These are phyloP conservation scores for Mycena polygramma DNA, from an alignment of 768 basidiomycete genomes.

Conservation along the genomic window DNA sequence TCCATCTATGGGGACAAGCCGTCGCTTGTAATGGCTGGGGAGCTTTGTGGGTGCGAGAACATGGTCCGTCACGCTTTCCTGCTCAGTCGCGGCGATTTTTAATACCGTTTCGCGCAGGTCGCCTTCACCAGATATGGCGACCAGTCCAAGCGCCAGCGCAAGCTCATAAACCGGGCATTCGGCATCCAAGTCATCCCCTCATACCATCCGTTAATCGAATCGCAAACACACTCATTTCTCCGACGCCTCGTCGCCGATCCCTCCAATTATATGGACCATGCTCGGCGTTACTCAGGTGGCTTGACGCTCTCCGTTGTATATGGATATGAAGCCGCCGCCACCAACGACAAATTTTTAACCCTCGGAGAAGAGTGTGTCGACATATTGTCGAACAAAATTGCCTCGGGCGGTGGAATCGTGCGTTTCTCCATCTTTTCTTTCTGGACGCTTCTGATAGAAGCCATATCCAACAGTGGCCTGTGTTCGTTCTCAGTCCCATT, in stretches of 20 bases:
- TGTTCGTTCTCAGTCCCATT: constrained; percentile 22
- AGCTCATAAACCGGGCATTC: constrained; percentile 75
- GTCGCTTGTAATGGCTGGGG: constrained; percentile 74
- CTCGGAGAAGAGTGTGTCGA: constrained; percentile 59
- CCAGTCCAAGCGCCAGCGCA: constrained; percentile 72
- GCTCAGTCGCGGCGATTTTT: constrained; percentile 18
- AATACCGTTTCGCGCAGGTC: constrained; percentile 49
- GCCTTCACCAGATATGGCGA: constrained; percentile 79
- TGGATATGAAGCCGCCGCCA: constrained; percentile 55
- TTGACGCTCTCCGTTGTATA: constrained; percentile 53
- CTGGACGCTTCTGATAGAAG: constrained; percentile 7
- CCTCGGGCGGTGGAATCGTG: constrained; percentile 58
- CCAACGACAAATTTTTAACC: constrained; percentile 55
- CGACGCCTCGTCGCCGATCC: constrained; percentile 64
- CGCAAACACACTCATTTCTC: constrained; percentile 70
- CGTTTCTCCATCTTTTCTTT: constrained; percentile 55
- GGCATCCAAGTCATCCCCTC: constrained; percentile 62
- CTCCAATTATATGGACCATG: constrained; percentile 50
- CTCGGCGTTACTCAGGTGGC: constrained; percentile 61
- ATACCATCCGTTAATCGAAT: constrained; percentile 71
- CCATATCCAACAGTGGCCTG: constrained; percentile 26
- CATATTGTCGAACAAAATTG: constrained; percentile 58
- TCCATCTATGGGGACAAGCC: constrained; percentile 84
- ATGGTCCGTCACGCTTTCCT: constrained; percentile 58
- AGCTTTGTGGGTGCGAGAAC: constrained; percentile 80